Conservation (phyloP, 1,139 yeast genomes). For the Chernovozyma aurita region DNA sequence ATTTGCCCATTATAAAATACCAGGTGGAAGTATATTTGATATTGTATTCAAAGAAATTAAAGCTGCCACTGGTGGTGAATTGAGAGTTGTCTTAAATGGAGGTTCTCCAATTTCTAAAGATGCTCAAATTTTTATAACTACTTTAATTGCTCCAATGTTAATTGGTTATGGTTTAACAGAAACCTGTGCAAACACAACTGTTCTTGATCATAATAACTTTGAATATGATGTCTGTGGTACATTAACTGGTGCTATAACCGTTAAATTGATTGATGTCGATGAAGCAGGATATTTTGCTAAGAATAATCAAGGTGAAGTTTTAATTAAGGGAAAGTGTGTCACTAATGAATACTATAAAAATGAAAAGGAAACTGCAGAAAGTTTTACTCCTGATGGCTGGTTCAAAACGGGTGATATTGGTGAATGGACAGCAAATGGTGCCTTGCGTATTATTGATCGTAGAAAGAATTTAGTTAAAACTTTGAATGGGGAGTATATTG, state of each 20-base stretch:
- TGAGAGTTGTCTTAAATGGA: slow-evolving; percentile 76
- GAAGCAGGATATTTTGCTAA: slow-evolving; percentile 92
- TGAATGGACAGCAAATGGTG: slow-evolving; percentile 83
- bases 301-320: slow-evolving; percentile 90
- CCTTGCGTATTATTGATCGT: slow-evolving; percentile 83
- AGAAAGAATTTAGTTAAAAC: slow-evolving; percentile 96
- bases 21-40: slow-evolving; percentile 61
- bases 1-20: slow-evolving; percentile 60
- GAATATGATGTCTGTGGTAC: slow-evolving; percentile 80
- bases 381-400: slow-evolving; percentile 87
- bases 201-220: slow-evolving; percentile 60
- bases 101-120: slow-evolving; percentile 87
- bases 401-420: slow-evolving; percentile 97
- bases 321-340: slow-evolving; percentile 71
- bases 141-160: slow-evolving; percentile 80
- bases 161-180: slow-evolving; percentile 97
- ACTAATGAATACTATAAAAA: slow-evolving; percentile 78
- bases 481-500: slow-evolving; percentile 94
- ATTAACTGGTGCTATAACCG: slow-evolving; percentile 76
- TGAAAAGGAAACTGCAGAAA: slow-evolving; percentile 71
- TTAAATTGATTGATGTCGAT: slow-evolving; percentile 84
- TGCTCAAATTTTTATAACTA: slow-evolving; percentile 81
- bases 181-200: slow-evolving; percentile 83
- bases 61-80: slow-evolving; percentile 92
- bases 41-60: slow-evolving; percentile 82